Evolutionary conservation across 805 yeast genomes (phyloP).

Genomic region (Candida ortonii): DNA sequence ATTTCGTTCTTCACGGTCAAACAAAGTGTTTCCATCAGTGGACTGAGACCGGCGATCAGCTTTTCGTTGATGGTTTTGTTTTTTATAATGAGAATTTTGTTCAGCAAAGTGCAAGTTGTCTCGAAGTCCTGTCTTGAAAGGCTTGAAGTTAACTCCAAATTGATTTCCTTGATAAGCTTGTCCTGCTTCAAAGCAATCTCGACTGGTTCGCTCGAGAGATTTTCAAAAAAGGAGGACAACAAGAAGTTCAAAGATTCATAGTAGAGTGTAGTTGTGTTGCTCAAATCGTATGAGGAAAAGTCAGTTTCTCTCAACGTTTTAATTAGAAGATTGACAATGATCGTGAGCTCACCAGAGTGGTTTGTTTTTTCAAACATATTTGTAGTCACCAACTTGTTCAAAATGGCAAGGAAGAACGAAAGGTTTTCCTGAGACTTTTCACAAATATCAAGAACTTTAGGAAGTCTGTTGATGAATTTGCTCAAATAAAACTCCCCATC

Average conservation of each 20-base stretch:
- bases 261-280: slow-evolving; percentile 9
- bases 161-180: slow-evolving; percentile 16
- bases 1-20: slow-evolving; percentile 3
- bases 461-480: slow-evolving; percentile 16
- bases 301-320: slow-evolving; percentile 23
- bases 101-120: slow-evolving; percentile 5
- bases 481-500: slow-evolving; percentile 18
- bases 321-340: slow-evolving; percentile 12
- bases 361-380: slow-evolving; percentile 18
- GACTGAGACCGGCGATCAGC: slow-evolving; percentile 5
- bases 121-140: slow-evolving; percentile 7
- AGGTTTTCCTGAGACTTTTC: slow-evolving; percentile 11
- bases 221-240: slow-evolving; percentile 17
- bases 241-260: slow-evolving; percentile 23
- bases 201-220: slow-evolving; percentile 13
- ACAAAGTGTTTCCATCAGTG: slow-evolving; percentile 10
- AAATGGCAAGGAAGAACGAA: slow-evolving; percentile 9
- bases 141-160: slow-evolving; percentile 3
- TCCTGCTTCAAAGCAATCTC: slow-evolving; percentile 21
- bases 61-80: slow-evolving; percentile 6
- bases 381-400: slow-evolving; percentile 15
- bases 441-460: slow-evolving; percentile 20
- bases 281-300: slow-evolving; percentile 13
- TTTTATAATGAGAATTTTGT: slow-evolving; percentile 12
- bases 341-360: slow-evolving; percentile 11